Conservation (phyloP, 2,329 filamentous ascomycete genomes). For the Penicillium vulpinum region DNA sequence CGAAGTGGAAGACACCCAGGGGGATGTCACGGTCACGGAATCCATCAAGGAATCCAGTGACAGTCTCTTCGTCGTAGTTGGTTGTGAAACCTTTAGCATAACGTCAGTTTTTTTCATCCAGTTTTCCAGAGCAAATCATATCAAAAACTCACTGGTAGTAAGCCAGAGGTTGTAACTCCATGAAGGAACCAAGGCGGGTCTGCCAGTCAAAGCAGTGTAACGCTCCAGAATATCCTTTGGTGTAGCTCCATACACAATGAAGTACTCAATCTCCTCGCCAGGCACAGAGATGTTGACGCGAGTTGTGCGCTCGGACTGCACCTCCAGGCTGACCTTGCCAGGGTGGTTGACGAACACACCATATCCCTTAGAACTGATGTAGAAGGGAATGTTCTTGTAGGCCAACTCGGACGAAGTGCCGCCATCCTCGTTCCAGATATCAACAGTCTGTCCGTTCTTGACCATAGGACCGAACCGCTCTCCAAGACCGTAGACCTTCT, state of each 20-base stretch:
- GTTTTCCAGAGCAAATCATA: neutral
- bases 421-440: constrained; percentile 62
- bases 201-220: constrained; percentile 68
- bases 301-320: constrained; percentile 71
- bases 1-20: constrained; percentile 72
- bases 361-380: constrained; percentile 63
- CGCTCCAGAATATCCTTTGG: constrained; percentile 70
- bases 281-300: constrained; percentile 69
- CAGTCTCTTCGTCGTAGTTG: constrained; percentile 68
- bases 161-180: constrained; percentile 79
- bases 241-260: constrained; percentile 68
- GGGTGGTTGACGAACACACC: constrained; percentile 73
- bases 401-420: constrained; percentile 43
- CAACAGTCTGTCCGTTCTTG: constrained; percentile 70
- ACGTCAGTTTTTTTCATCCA: neutral
- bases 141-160: constrained; percentile 53
- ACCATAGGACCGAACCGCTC: constrained; percentile 76
- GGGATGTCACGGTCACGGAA: constrained; percentile 66
- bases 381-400: constrained; percentile 46
- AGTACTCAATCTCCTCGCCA: constrained; percentile 71
- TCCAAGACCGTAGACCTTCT: constrained; percentile 72
- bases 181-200: constrained; percentile 63
- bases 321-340: constrained; percentile 68
- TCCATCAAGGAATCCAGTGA: constrained; percentile 65
- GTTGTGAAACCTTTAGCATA: constrained; percentile 62